Evolutionary conservation across 306 rosid species (phyloP), one percentile per base, ranked within the genome.

Genomic region (Hylodesmum podocarpum): DNA sequence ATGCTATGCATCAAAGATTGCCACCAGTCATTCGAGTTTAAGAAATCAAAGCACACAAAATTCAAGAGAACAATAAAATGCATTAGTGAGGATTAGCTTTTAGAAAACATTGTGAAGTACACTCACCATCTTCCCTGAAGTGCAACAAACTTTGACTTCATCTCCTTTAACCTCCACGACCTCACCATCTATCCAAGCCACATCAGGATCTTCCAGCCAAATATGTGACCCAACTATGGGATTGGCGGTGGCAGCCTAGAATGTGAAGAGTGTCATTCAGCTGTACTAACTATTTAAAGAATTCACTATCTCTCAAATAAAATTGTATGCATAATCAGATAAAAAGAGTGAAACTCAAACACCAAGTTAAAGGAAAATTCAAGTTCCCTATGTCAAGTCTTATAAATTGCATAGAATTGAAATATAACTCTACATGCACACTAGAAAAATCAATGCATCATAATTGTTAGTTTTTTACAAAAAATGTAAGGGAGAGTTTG

Each of bases 151-250:
- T 79, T 86, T 88, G 78, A 90, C 76, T 50, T 80, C 84, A 62
- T 86, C 88, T 51, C 94, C 88, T 22, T 84, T 82, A 73, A 87
- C 83, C 85, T 83, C 87, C 76, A 82, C 61, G 77, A 92, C 88
- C 82, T 92, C 94, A 28, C 96, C 96, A 58, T 92, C 94, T 40
- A 90, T 63, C 97, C 97, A 92, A 65, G 96, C 92, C 78, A 40
- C 88, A 46, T 86, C 88, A 27, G 85, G 83, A 81, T 92, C 93
- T 88, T 90, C 97, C 77, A 92, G 76, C 97, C 97, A 92, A 65
- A 92, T 82, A 67, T 81, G 83, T 34, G 96, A 77, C 22, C 97
- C 97, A 80, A 86, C 87, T 54, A 67, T 73, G 46, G 78, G 91
- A 84, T 63, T 85, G 37, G 82, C 37, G 36, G 86, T 44, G 66